Evolutionary conservation across 805 yeast species (phyloP), one percentile per base, ranked within the genome.

Genomic region (Peterozyma xylosa): DNA sequence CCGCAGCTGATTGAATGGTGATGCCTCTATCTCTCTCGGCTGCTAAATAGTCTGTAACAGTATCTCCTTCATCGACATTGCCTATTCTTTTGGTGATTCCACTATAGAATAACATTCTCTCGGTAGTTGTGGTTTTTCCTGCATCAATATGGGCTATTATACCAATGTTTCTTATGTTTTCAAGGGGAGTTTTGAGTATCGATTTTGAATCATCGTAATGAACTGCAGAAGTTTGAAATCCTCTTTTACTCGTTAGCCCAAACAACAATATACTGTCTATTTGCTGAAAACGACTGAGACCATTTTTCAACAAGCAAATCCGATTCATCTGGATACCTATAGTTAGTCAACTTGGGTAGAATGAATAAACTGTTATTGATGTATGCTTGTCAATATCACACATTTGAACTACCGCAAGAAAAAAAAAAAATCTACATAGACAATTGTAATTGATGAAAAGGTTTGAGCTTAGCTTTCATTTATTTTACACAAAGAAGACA

Each of bases 61-160:
- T 93, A 55, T 93, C 96, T 15, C 99, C 99, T 51, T 88, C 86
- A 54, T 93, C 98, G 4, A 93, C 99, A 55, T 93, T 81, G 0
- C 99, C 99, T 3, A 93, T 82, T 18, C 88, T 60, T 27, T 70
- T 68, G 1, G 86, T 91, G 46, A 82, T 72, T 0, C 98, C 98
- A 43, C 90, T 74, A 58, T 85, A 90, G 57, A 74, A 91, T n/a
- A 93, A 76, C 88, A 93, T 86, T 38, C 98, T 69, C 59, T 93
- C 99, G 0, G 99, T 91, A 1, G 99, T 90, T 2, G 99, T 93
- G 3, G 99, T 93, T 62, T 93, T 93, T 0, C 99, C 99, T 2
- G 99, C 99, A 68, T 93, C 99, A 43, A 93, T 93, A 59, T 93
- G 99, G n/a, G 99, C 99, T 35, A 93, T 89, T 53, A 93, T 88